phyloP scores from a whole-genome alignment of 495 filamentous ascomycete species.

The Penicillium ucsense region DNA sequence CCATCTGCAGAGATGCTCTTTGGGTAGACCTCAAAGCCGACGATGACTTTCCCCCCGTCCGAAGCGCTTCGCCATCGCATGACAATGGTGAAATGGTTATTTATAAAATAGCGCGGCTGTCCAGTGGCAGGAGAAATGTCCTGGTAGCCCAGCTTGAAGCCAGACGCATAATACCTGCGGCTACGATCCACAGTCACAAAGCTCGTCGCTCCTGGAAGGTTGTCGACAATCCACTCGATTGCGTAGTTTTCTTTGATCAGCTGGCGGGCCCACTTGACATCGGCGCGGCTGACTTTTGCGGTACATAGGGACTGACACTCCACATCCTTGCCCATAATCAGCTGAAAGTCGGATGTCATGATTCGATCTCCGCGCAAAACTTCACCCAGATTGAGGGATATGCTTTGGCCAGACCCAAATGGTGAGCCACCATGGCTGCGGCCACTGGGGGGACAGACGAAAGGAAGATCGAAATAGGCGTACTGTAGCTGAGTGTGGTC shows the following conservation, averaged over 20 bases:
- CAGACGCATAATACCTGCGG: constrained; percentile 85
- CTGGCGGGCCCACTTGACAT: constrained; percentile 60
- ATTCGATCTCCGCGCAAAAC: constrained; percentile 88
- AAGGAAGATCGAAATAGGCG: constrained; percentile 88
- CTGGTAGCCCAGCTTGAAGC: constrained; percentile 85
- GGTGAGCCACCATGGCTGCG: constrained; percentile 56
- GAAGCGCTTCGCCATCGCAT: constrained; percentile 74
- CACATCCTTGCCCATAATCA: constrained; percentile 71
- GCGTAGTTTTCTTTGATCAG: constrained; percentile 79
- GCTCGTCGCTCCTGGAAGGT: constrained; percentile 83
- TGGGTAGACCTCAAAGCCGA: constrained; percentile 87
- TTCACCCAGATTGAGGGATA: constrained; percentile 87
- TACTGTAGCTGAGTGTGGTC: constrained; percentile 88
- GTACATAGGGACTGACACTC: constrained; percentile 71
- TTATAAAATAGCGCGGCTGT: constrained; percentile 64
- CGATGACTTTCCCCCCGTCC: constrained; percentile 70
- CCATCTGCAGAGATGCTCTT: constrained; percentile 66
- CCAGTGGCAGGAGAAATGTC: constrained; percentile 53
- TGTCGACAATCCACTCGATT: constrained; percentile 94
- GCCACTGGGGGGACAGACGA: constrained; percentile 77
- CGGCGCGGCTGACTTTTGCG: constrained; percentile 50
- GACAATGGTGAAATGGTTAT: constrained; percentile 87
- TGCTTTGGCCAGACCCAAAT: constrained; percentile 68
- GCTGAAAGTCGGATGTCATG: constrained; percentile 77
- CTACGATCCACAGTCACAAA: constrained; percentile 86